Base-by-base conservation (phyloP, 352 stramenopile species). In the Pythium coloratum region DNA sequence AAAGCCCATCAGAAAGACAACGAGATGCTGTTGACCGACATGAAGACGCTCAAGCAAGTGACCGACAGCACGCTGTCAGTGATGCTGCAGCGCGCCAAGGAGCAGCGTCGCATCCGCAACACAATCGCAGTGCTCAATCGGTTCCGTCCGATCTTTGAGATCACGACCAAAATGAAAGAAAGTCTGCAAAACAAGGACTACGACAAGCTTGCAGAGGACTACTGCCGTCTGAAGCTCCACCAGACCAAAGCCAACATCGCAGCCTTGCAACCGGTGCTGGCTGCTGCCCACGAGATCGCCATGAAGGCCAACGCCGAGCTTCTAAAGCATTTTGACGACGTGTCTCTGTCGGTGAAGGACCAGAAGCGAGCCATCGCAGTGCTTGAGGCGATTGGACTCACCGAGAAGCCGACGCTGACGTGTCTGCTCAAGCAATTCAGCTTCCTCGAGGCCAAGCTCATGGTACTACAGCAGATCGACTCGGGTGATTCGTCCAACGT, bases 61-160 rank as follows among this genome's bases (percentile, higher is more conserved):
- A 81, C 84, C 0, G 82, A 95, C 61, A 75, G 72, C 33, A 91
- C 82, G 13, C 68, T 95, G 30, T 89, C 84, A 1, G 76, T 90
- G n/a, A 86, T 95, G 86, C 70, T 95, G 2, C 70, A 90, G 59
- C 78, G 84, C 8, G 80, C 80, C 26, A 88, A 89, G 55, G 84
- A 93, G 64, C 82, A 92, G 67, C 83, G 85, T 14, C 78, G 81
- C 3, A 92, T 92, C 68, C 80, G 82, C 38, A 89, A 92, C 64
- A 90, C 84, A 4, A 73, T 93, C 28, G 76, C 75, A 3, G 85
- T 95, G 58, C 72, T 95, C 26, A 72, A 77, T 3, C 80, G 84
- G 3, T 81, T 92, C 55, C 78, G 85, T 1, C 81, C 82, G 8
- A 78, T 92, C 32, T 81, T 95, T 26, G 84, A 92, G 46, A 80